A percentile compares a stretch with the other conserved stretches of the same genome.
These are phyloP conservation scores for Leishmania gerbilli DNA, from an alignment of 208 protist genomes.

Conservation along the genomic window DNA sequence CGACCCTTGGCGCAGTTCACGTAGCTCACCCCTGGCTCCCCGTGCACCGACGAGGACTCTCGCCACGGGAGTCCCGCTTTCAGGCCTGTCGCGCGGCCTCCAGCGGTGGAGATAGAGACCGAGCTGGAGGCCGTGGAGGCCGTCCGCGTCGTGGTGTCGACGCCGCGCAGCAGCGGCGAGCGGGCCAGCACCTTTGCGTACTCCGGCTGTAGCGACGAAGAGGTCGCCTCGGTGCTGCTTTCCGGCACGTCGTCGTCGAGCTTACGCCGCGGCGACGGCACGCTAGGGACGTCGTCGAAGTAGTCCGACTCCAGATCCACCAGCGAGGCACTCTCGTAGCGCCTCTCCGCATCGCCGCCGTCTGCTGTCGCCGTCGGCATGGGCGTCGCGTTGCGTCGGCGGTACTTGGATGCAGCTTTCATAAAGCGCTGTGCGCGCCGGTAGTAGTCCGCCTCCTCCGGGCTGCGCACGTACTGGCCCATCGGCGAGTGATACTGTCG, in stretches of 20 bases:
- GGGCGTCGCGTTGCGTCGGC: constrained; percentile 20
- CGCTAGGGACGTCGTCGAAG: constrained; percentile 22
- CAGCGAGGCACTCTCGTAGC: constrained; percentile 19
- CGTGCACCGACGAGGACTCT: neutral
- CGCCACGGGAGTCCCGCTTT: neutral
- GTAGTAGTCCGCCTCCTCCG: constrained; percentile 39
- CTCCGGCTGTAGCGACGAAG: neutral
- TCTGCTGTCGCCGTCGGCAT: constrained; percentile 5
- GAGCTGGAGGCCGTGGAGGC: neutral
- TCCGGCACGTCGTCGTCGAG: neutral
- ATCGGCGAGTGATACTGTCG: constrained; percentile 35
- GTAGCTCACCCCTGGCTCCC: constrained; percentile 22
- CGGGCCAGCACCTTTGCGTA: neutral
- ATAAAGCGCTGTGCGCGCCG: constrained; percentile 20
- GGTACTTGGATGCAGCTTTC: constrained; percentile 9
- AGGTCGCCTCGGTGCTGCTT: neutral
- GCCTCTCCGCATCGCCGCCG: neutral
- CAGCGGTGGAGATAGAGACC: neutral
- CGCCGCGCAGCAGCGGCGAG: constrained; percentile 17
- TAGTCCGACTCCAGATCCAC: constrained; percentile 26
- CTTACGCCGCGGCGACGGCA: constrained; percentile 11
- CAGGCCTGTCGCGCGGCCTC: neutral
- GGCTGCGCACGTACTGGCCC: constrained; percentile 24
- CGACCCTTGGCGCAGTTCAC: constrained; percentile 33
- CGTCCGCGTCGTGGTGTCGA: constrained; percentile 6